Evolutionary conservation across 306 rosid species (phyloP).

Genomic region (Gastrolobium bilobum): DNA sequence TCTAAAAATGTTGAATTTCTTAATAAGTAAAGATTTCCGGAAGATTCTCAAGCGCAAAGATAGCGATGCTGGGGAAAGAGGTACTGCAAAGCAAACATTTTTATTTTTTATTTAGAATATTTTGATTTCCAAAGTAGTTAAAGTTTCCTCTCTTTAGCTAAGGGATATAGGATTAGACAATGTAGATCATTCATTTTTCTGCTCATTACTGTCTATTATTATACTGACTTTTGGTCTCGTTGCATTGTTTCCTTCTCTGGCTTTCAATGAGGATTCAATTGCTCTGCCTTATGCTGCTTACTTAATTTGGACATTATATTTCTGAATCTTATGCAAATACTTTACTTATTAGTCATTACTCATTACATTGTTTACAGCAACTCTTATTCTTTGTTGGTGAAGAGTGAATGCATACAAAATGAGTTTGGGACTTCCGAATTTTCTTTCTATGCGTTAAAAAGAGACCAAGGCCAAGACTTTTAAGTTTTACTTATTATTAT

Average conservation of each 20-base stretch:
- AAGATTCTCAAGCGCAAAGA: constrained; percentile 94
- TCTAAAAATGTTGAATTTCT: constrained; percentile 71
- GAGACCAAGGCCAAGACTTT: neutral
- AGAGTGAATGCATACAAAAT: neutral
- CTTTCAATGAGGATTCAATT: neutral
- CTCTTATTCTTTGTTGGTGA: neutral
- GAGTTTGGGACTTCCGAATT: constrained; percentile 9
- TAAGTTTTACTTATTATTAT: too few relatives aligned
- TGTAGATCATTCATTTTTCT: neutral
- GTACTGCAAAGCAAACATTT: constrained; percentile 38
- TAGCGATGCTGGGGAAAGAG: constrained; percentile 88
- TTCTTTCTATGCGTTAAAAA: neutral
- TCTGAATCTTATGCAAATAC: neutral
- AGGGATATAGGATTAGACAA: constrained; percentile 12
- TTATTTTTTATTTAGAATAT: neutral
- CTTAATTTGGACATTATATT: neutral
- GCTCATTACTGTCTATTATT: neutral
- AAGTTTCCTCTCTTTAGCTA: constrained; percentile 2
- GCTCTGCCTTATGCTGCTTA: neutral
- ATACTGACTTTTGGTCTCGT: neutral
- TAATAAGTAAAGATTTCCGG: constrained; percentile 62
- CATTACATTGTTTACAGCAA: neutral
- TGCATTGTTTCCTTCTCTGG: constrained; percentile 7
- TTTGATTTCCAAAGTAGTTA: neutral
- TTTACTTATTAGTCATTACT: neutral